Evolutionary conservation across 2,329 filamentous ascomycete genomes (phyloP), one percentile per base, ranked within the genome.

Genomic region (Ilyonectria sp.): DNA sequence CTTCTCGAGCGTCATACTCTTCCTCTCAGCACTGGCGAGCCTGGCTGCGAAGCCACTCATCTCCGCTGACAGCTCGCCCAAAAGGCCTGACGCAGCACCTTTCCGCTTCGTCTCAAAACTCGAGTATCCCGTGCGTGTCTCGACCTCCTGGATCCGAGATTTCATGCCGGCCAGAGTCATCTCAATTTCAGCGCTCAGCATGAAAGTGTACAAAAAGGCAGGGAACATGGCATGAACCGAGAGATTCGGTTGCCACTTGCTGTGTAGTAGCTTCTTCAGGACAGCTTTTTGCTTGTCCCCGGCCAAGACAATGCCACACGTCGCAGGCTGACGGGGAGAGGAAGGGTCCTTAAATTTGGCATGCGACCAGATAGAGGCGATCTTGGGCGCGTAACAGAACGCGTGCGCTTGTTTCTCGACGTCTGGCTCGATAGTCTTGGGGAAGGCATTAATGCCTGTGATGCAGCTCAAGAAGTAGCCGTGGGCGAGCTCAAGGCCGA

Each of bases 361-460:
- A 53, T 80, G 74, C 2, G 80, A 80, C 82, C 82, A 83, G 26
- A 79, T 71, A 17, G 76, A 74, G 7, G 79, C 81, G 26, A 83
- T 68, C 58, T 83, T 83, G 2, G 82, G 82, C 19, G 78, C 76
- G 50, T 82, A 82, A 60, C 76, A 78, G 63, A 82, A 77, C 2
- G 77, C 74, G 59, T 77, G 80, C 4, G 78, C 67, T 13, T 72
- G 74, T 7, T 68, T 60, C 5, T 71, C 58, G 2, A 37, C 35
- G 3, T 68, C 55, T 2, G 67, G 50, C 5, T 31, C 56, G 1
- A 55, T 44, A 1, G 61, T 44, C 10, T 57, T 50, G 0, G 73
- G 71, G 46, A 82, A 72, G 1, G 73, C 72, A 13, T 76, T 74
- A 6, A 81, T 74, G 8, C 80, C 81, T 2, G 79, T 78, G 46